Conservation (phyloP, 345 rosid genomes). For the Cardiospermum halicacabum region DNA sequence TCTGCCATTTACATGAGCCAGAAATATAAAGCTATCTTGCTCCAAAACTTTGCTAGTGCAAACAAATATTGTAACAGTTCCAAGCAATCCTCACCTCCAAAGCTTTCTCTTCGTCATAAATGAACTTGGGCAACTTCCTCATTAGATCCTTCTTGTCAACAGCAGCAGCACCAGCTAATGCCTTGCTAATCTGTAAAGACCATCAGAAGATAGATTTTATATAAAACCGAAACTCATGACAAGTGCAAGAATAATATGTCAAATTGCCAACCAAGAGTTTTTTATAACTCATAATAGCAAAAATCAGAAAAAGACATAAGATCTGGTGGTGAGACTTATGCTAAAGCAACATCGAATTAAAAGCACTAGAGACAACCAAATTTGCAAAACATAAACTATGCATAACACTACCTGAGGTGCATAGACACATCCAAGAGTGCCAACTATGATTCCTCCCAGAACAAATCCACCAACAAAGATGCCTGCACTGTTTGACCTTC, state of each 20-base stretch:
- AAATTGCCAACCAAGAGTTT: background rate
- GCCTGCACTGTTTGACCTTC: conserved; percentile 48
- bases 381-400: conserved; percentile 8
- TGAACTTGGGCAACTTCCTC: conserved; percentile 94
- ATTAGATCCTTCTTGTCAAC: conserved; percentile 72
- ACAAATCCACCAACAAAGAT: conserved; percentile 87
- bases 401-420: conserved; percentile 73
- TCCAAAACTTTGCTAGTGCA: background rate
- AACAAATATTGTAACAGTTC: conserved; percentile 4
- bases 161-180: conserved; percentile 53
- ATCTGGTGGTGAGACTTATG: background rate
- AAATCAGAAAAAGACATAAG: background rate
- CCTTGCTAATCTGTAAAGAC: conserved; percentile 67
- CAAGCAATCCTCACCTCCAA: conserved; percentile 56
- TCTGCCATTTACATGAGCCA: background rate
- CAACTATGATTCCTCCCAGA: conserved; percentile 81
- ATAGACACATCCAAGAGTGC: conserved; percentile 90
- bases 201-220: conserved; percentile 11
- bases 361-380: background rate
- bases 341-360: background rate
- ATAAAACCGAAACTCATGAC: background rate
- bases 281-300: background rate
- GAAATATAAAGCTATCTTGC: background rate
- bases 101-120: conserved; percentile 94
- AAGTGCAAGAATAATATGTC: background rate